phyloP scores from a whole-genome alignment of 306 rosid genomes.

The Alnus rubra region DNA sequence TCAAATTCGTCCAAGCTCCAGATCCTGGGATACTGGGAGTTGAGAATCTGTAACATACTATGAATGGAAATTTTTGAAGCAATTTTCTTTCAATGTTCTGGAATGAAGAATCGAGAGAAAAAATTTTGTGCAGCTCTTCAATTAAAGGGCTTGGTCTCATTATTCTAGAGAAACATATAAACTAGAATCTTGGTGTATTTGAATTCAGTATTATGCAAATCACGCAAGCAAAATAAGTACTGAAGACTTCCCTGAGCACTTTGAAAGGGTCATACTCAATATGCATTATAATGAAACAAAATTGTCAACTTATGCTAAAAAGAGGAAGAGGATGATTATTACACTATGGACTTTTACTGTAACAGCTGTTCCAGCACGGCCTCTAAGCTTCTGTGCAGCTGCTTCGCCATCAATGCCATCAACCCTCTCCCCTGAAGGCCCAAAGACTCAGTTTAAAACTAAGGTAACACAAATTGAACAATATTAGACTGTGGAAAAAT shows the following conservation, averaged over 20 bases:
- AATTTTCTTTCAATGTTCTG: background rate
- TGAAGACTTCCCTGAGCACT: background rate
- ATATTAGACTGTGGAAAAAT: background rate
- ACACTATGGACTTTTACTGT: conserved; percentile 65
- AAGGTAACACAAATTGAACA: conserved; percentile 3
- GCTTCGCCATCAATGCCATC: conserved; percentile 78
- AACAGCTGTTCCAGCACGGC: conserved; percentile 85
- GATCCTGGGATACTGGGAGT: background rate
- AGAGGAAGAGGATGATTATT: conserved; percentile 25
- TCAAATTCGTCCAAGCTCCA: background rate
- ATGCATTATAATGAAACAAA: background rate
- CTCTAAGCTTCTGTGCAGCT: conserved; percentile 87
- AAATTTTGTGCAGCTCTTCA: too few relatives aligned
- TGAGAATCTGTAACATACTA: background rate
- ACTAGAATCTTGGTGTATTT: background rate
- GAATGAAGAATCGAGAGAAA: too few relatives aligned
- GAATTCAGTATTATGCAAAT: background rate
- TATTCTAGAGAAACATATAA: background rate
- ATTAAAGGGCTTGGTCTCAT: background rate
- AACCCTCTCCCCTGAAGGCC: conserved; percentile 67
- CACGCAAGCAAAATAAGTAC: background rate
- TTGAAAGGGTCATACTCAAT: background rate
- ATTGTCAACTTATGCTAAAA: conserved; percentile 12
- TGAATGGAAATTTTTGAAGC: background rate
- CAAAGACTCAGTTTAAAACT: conserved; percentile 25